phyloP scores from a whole-genome alignment of 2,329 filamentous ascomycete species.

The Neocucurbitaria cava region DNA sequence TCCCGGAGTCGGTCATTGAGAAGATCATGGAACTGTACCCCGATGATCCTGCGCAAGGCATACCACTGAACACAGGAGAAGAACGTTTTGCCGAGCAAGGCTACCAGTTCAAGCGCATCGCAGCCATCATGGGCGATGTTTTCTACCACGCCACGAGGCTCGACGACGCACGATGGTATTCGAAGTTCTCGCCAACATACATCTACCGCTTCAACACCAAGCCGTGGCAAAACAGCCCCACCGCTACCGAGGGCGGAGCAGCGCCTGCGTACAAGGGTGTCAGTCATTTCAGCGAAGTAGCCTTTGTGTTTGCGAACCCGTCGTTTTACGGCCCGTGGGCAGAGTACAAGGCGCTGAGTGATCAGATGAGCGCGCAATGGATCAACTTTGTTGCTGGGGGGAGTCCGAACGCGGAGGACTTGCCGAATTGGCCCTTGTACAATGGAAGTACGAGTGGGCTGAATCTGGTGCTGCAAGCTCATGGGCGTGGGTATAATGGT shows the following conservation, averaged over 20 bases:
- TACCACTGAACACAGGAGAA: constrained; percentile 41
- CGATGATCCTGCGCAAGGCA: constrained; percentile 41
- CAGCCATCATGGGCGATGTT: constrained; percentile 61
- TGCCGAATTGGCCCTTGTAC: constrained; percentile 53
- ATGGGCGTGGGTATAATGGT: constrained; percentile 50
- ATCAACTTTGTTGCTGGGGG: constrained; percentile 52
- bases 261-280: constrained; percentile 54
- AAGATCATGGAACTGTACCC: constrained; percentile 46
- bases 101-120: constrained; percentile 61
- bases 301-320: constrained; percentile 56
- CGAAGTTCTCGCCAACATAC: constrained; percentile 60
- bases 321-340: constrained; percentile 46
- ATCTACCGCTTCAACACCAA: constrained; percentile 67
- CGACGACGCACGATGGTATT: constrained; percentile 51
- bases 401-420: constrained; percentile 46
- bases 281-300: constrained; percentile 62
- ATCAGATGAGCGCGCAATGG: constrained; percentile 56
- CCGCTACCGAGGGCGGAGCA: constrained; percentile 52
- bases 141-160: constrained; percentile 64
- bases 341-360: constrained; percentile 51
- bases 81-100: constrained; percentile 43
- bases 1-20: constrained; percentile 36
- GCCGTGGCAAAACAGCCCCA: constrained; percentile 36
- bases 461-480: constrained; percentile 56
- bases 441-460: constrained; percentile 42